Conservation (phyloP, 208 protist genomes). For the Leishmania braziliensis region DNA sequence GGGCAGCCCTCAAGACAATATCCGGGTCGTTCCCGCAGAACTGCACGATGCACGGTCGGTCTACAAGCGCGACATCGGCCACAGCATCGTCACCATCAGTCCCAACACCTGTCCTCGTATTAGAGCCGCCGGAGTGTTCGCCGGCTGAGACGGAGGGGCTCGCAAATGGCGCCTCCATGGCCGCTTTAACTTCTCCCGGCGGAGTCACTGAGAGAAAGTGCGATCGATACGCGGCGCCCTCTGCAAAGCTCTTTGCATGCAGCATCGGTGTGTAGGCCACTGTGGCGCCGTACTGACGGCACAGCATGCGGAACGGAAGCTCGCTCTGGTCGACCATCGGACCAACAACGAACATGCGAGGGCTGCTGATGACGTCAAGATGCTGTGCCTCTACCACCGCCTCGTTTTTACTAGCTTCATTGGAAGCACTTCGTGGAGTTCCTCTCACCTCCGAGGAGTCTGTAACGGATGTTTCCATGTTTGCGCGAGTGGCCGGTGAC, state of each 20-base stretch:
- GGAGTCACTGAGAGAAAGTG: conserved; percentile 62
- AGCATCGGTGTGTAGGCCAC: conserved; percentile 93
- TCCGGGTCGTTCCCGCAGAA: conserved; percentile 83
- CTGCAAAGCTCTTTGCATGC: conserved; percentile 65
- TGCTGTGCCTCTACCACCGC: neutral
- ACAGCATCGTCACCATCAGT: neutral
- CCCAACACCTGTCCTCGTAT: neutral
- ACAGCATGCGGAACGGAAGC: conserved; percentile 90
- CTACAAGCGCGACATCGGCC: conserved; percentile 34
- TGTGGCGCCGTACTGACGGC: conserved; percentile 76
- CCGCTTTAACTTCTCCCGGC: conserved; percentile 22
- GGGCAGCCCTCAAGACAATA: conserved; percentile 62
- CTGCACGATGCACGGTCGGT: conserved; percentile 88
- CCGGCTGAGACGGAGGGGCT: neutral
- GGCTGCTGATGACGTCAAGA: neutral
- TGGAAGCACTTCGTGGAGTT: neutral
- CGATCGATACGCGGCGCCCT: conserved; percentile 56
- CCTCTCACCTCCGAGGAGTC: neutral
- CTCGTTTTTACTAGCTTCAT: neutral
- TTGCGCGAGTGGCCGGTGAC: conserved; percentile 18
- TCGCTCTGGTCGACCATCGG: conserved; percentile 95
- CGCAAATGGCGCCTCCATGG: conserved; percentile 7
- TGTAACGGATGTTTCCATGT: conserved; percentile 9
- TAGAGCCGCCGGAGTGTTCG: too few species aligned
- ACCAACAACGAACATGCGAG: conserved; percentile 72